A percentile compares a stretch with the other conserved stretches of the same genome.
Conservation (phyloP, 2,329 filamentous ascomycete species). For the Pyricularia pennisetigena region DNA sequence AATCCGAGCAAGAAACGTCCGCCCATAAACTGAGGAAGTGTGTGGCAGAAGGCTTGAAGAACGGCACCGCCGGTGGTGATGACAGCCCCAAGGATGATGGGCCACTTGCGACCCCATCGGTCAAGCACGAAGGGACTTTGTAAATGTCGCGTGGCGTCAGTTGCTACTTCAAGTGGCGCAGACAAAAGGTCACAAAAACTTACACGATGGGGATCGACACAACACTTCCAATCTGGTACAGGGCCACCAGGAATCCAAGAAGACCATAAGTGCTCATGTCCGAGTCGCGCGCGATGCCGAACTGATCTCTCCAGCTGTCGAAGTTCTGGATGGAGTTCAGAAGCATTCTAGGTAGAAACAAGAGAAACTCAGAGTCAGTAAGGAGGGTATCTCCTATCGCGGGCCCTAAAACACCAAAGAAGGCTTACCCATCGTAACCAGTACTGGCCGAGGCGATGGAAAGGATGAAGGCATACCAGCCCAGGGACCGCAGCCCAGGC, state of each 20-base stretch:
- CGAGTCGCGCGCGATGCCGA: conserved; percentile 19
- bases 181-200: conserved; percentile 10
- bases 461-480: conserved; percentile 40
- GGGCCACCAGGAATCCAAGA: conserved; percentile 44
- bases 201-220: conserved; percentile 45
- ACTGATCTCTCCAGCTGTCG: conserved; percentile 34
- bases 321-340: conserved; percentile 34
- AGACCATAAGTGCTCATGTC: not conserved
- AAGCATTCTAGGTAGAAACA: conserved; percentile 23
- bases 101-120: conserved; percentile 4
- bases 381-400: not conserved
- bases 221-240: conserved; percentile 51
- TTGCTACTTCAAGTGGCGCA: not conserved
- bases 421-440: conserved; percentile 41
- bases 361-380: conserved; percentile 3
- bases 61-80: conserved; percentile 37
- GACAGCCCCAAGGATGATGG: conserved; percentile 1
- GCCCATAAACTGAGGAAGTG: conserved; percentile 14
- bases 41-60: conserved; percentile 38
- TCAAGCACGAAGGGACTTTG: not conserved
- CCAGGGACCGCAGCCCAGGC: conserved; percentile 44
- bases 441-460: conserved; percentile 46
- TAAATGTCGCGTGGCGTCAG: not conserved
- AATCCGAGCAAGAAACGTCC: conserved; percentile 16
- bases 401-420: not conserved